A percentile compares a stretch with the other conserved stretches of the same genome.
Evolutionary conservation across 805 yeast species (phyloP).

Genomic region (Osmozyma mogii): DNA sequence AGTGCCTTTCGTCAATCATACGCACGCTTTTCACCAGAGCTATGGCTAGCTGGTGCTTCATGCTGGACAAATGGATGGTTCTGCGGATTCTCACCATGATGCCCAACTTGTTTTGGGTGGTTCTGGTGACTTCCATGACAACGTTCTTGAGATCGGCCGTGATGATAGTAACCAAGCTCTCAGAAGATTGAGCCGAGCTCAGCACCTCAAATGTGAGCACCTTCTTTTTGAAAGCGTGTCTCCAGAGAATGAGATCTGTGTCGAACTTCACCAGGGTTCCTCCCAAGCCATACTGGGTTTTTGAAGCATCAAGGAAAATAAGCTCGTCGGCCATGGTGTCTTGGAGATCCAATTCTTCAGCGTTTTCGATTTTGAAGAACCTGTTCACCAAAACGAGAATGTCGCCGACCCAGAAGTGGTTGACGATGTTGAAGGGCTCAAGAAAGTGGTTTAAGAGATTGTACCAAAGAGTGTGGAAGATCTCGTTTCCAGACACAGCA

Average conservation of each 20-base stretch:
- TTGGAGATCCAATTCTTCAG: constrained; percentile 7
- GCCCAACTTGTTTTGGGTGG: constrained; percentile 13
- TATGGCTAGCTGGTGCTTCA: constrained; percentile 19
- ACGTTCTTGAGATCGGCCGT: constrained; percentile 23
- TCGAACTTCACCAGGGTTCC: constrained; percentile 25
- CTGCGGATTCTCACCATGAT: constrained; percentile 22
- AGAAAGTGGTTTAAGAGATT: constrained; percentile 25
- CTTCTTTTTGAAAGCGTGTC: constrained; percentile 22
- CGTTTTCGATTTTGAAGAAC: constrained; percentile 9
- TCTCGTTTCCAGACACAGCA: constrained; percentile 6
- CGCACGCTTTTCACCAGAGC: constrained; percentile 15
- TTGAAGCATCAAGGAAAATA: constrained; percentile 24
- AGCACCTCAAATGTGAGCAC: constrained; percentile 13
- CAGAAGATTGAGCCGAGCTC: background rate
- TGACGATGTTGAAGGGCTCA: constrained; percentile 25
- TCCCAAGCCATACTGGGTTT: constrained; percentile 26
- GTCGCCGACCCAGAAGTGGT: constrained; percentile 30
- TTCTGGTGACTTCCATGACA: constrained; percentile 16
- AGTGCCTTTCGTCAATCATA: constrained; percentile 23
- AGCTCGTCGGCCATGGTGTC: constrained; percentile 25
- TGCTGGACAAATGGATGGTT: constrained; percentile 29
- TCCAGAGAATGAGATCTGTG: constrained; percentile 33
- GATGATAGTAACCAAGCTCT: constrained; percentile 16
- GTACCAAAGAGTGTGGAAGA: constrained; percentile 33
- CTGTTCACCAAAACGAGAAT: constrained; percentile 28